Evolutionary conservation across 805 yeast species (phyloP).

Genomic region (Scheffersomyces ergatensis): DNA sequence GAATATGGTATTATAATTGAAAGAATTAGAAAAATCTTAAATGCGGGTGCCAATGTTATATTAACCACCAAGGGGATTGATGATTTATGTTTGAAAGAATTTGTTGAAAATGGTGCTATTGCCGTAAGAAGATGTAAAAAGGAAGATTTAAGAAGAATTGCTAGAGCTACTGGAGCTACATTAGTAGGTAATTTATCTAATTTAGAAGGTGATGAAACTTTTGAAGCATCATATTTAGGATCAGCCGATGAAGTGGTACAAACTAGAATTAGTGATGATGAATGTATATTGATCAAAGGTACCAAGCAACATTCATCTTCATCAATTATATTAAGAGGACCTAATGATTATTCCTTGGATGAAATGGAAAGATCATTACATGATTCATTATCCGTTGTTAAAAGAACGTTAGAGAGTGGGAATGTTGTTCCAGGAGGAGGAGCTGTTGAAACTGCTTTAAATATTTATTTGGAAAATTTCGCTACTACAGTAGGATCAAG

Average conservation of each 20-base stretch:
- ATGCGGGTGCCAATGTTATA: slow-evolving; percentile 90
- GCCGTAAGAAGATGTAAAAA: slow-evolving; percentile 96
- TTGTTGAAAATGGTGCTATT: slow-evolving; percentile 88
- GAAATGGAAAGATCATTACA: slow-evolving; percentile 98
- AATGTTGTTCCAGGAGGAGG: slow-evolving; percentile 98
- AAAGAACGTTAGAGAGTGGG: slow-evolving; percentile 93
- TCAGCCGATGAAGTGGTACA: slow-evolving; percentile 88
- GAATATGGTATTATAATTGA: slow-evolving; percentile 85
- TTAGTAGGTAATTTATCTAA: slow-evolving; percentile 83
- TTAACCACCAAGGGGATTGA: slow-evolving; percentile 94
- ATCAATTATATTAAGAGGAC: slow-evolving; percentile 90
- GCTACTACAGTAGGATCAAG: slow-evolving; percentile 98
- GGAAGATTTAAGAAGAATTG: slow-evolving; percentile 94
- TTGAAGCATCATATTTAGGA: slow-evolving; percentile 82
- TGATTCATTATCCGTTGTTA: slow-evolving; percentile 91
- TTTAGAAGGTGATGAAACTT: slow-evolving; percentile 93
- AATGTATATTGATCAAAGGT: slow-evolving; percentile 88
- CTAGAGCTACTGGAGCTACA: slow-evolving; percentile 97
- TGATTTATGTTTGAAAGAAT: slow-evolving; percentile 86
- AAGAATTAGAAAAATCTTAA: slow-evolving; percentile 75
- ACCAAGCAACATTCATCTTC: slow-evolving; percentile 89
- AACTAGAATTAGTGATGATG: slow-evolving; percentile 91
- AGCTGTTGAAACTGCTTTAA: slow-evolving; percentile 95
- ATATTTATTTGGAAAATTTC: slow-evolving; percentile 91
- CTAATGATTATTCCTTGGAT: slow-evolving; percentile 91